phyloP scores from a whole-genome alignment of 805 yeast genomes.

The Candida broadrunensis region DNA sequence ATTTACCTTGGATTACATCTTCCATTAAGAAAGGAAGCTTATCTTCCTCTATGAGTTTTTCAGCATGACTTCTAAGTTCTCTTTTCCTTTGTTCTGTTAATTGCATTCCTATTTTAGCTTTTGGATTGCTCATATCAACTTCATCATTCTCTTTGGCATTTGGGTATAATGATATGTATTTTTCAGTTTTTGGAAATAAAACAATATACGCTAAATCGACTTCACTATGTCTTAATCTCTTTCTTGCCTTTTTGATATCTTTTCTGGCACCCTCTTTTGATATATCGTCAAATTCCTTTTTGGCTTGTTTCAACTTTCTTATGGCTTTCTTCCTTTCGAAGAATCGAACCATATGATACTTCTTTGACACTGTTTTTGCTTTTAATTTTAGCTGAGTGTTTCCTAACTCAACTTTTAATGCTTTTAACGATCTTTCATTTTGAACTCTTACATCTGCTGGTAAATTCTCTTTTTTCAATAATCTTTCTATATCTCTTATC shows the following conservation, averaged over 20 bases:
- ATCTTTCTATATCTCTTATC: constrained; percentile 80
- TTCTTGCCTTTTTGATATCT: constrained; percentile 43
- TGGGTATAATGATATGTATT: constrained; percentile 79
- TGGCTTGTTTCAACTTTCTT: constrained; percentile 60
- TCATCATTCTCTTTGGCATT: constrained; percentile 25
- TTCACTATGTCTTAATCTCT: constrained; percentile 53
- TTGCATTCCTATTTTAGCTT: constrained; percentile 39
- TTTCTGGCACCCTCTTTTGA: constrained; percentile 30
- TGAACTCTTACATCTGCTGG: constrained; percentile 65
- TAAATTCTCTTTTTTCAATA: constrained; percentile 55
- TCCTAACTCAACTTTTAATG: constrained; percentile 56
- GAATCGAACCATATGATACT: constrained; percentile 91
- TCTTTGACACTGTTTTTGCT: constrained; percentile 55
- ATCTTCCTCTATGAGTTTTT: constrained; percentile 48
- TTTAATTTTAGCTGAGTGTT: constrained; percentile 43
- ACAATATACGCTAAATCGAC: constrained; percentile 72
- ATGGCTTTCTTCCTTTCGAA: constrained; percentile 86
- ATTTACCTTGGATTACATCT: constrained; percentile 41
- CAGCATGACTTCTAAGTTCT: constrained; percentile 48
- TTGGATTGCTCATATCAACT: constrained; percentile 19
- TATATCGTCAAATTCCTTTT: constrained; percentile 34
- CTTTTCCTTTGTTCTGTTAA: constrained; percentile 43
- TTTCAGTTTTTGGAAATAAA: constrained; percentile 74
- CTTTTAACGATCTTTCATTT: constrained; percentile 73
- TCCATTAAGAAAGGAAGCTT: constrained; percentile 52